phyloP scores from a whole-genome alignment of 176 grass and related monocot genomes.

The Alloteropsis semialata region DNA sequence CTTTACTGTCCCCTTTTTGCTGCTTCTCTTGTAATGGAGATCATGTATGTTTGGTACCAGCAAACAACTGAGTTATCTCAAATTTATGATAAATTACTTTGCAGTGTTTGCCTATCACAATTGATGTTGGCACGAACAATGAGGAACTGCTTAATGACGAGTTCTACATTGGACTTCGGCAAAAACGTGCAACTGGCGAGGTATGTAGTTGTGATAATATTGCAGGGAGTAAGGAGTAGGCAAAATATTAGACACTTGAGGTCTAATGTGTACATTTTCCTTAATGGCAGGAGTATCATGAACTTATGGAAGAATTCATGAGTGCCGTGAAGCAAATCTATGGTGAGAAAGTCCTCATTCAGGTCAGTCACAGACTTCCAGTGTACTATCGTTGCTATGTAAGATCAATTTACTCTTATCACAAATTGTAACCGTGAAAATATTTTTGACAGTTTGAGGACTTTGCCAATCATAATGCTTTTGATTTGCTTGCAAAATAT shows the following conservation, averaged over 20 bases:
- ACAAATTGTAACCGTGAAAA: slow-evolving; percentile 27
- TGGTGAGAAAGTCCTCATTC: slow-evolving; percentile 96
- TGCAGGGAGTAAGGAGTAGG: background rate
- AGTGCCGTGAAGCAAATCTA: slow-evolving; percentile 85
- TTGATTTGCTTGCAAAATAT: slow-evolving; percentile 92
- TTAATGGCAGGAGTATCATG: slow-evolving; percentile 77
- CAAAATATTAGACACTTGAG: slow-evolving; percentile 3
- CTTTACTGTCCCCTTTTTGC: background rate
- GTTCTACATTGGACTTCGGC: slow-evolving; percentile 91
- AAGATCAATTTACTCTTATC: background rate
- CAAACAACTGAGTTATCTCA: background rate
- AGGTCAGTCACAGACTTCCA: slow-evolving; percentile 42
- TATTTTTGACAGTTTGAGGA: slow-evolving; percentile 88
- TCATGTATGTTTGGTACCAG: background rate
- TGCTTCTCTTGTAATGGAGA: background rate
- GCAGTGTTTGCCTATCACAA: slow-evolving; percentile 94
- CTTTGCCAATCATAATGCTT: slow-evolving; percentile 98
- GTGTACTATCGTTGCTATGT: slow-evolving; percentile 1
- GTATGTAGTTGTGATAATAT: slow-evolving; percentile 32
- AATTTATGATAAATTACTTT: slow-evolving; percentile 20
- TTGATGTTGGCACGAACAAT: slow-evolving; percentile 97
- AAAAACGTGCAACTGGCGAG: slow-evolving; percentile 85
- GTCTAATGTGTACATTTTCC: slow-evolving; percentile 21
- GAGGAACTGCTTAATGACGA: slow-evolving; percentile 83
- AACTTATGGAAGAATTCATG: slow-evolving; percentile 95